Percentiles rank a stretch among this genome's conserved stretches.
Evolutionary conservation across 352 stramenopile genomes (phyloP).

Genomic region (Phytopythium litorale): DNA sequence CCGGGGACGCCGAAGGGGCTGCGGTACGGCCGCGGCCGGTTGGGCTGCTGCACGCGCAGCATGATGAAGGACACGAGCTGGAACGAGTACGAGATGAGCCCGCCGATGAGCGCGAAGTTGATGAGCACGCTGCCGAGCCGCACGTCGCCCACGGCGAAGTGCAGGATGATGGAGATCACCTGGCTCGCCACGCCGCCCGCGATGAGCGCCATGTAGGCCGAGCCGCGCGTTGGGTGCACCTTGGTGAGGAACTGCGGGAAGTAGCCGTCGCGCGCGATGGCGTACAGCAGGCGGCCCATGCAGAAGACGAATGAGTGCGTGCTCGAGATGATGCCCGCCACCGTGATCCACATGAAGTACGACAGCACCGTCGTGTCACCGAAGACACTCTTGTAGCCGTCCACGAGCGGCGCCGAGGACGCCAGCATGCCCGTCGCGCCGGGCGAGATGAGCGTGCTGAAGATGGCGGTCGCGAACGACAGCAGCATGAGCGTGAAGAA

Average conservation of each 20-base stretch:
- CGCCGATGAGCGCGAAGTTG: conserved; percentile 44
- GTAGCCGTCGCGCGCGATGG: conserved; percentile 55
- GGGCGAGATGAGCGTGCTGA: conserved; percentile 48
- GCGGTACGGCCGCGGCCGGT: conserved; percentile 41
- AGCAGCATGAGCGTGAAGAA: conserved; percentile 51
- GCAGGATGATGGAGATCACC: conserved; percentile 34
- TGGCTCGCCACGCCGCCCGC: conserved; percentile 33
- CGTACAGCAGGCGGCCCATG: conserved; percentile 55
- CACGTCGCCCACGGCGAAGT: conserved; percentile 51
- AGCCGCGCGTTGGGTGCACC: conserved; percentile 32
- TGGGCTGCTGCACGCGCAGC: conserved; percentile 41
- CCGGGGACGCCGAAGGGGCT: conserved; percentile 44
- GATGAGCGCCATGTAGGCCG: conserved; percentile 40
- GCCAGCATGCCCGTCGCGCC: conserved; percentile 33
- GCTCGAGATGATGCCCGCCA: conserved; percentile 45
- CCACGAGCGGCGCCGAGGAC: conserved; percentile 49
- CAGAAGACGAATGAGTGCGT: conserved; percentile 73
- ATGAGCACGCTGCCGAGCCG: conserved; percentile 55
- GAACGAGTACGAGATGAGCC: conserved; percentile 60
- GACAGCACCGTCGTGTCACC: conserved; percentile 47
- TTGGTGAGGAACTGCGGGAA: conserved; percentile 44
- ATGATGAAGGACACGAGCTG: conserved; percentile 59
- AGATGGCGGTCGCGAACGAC: conserved; percentile 46
- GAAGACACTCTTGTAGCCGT: conserved; percentile 66
- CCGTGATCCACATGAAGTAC: conserved; percentile 57